Evolutionary conservation across 2,329 filamentous ascomycete genomes (phyloP).

Genomic region (Allantophomopsis cytisporea): DNA sequence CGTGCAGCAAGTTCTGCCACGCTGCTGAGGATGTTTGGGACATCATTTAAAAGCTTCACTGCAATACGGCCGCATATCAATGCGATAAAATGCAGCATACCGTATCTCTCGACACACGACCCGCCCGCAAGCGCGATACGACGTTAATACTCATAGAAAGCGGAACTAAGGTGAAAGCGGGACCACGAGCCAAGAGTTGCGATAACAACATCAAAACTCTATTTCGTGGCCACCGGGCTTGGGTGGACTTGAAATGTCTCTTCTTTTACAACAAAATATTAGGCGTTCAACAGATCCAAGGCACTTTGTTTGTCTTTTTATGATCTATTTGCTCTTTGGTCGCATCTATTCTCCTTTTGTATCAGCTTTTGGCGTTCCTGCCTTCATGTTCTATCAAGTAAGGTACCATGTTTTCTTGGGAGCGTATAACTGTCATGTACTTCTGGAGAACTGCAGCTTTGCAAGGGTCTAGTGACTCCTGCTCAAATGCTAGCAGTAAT

Average conservation of each 20-base stretch:
- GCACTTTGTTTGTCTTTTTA: conserved; percentile 38
- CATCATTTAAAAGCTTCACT: conserved; percentile 52
- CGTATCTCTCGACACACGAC: too few relatives aligned
- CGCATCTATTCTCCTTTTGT: too few relatives aligned
- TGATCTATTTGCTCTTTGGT: too few relatives aligned
- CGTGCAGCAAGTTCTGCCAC: conserved; percentile 99
- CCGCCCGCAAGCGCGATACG: too few relatives aligned
- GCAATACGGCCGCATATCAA: conserved; percentile 5
- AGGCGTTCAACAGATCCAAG: conserved; percentile 69
- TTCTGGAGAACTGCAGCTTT: too few relatives aligned
- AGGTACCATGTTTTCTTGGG: too few relatives aligned
- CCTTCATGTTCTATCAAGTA: too few relatives aligned
- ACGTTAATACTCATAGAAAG: not conserved
- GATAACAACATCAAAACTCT: conserved; percentile 62
- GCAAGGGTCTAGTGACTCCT: too few relatives aligned
- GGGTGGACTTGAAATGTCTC: conserved; percentile 54
- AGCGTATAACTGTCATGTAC: too few relatives aligned
- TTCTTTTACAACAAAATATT: conserved; percentile 78
- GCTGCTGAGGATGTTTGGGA: conserved; percentile 94
- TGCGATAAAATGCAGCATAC: not conserved
- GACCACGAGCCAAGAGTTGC: conserved; percentile 26
- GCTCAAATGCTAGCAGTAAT: too few relatives aligned
- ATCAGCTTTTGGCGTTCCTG: too few relatives aligned
- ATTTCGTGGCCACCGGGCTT: conserved; percentile 33
- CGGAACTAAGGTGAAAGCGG: conserved; percentile 19